Conservation (phyloP, 495 filamentous ascomycete species). For the Penicillium tannophilum region DNA sequence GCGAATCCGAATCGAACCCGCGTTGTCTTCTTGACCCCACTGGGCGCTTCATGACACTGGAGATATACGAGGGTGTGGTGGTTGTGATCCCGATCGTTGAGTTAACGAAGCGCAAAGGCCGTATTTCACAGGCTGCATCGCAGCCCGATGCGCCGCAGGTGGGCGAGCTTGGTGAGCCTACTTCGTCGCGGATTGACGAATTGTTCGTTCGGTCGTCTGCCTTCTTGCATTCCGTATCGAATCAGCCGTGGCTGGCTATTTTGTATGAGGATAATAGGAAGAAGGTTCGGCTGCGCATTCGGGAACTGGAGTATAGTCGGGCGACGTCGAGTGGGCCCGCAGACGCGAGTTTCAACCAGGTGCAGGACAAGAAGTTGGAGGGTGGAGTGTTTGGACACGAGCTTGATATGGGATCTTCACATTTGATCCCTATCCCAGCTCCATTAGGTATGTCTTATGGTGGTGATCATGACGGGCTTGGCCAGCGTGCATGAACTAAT, state of each 20-base stretch:
- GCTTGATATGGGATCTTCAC: constrained; percentile 70
- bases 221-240: constrained; percentile 73
- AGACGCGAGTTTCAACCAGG: constrained; percentile 54
- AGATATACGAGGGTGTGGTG: constrained; percentile 87
- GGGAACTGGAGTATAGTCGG: constrained; percentile 54
- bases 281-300: constrained; percentile 62
- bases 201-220: constrained; percentile 80
- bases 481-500: constrained; percentile 8
- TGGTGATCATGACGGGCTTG: constrained; percentile 1
- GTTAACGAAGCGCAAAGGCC: constrained; percentile 54
- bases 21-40: constrained; percentile 82
- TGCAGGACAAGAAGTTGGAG: constrained; percentile 37
- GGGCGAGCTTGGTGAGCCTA: constrained; percentile 66
- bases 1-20: constrained; percentile 74
- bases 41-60: constrained; percentile 77
- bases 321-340: constrained; percentile 46
- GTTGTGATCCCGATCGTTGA: constrained; percentile 72
- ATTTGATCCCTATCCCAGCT: constrained; percentile 80
- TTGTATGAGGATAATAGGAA: constrained; percentile 74
- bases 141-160: constrained; percentile 43
- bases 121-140: constrained; percentile 25
- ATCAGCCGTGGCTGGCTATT: constrained; percentile 77
- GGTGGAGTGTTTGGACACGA: constrained; percentile 52
- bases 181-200: constrained; percentile 77
- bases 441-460: constrained; percentile 50